Conservation (phyloP, 768 basidiomycete genomes). For the Strobilomyces dryophilus region DNA sequence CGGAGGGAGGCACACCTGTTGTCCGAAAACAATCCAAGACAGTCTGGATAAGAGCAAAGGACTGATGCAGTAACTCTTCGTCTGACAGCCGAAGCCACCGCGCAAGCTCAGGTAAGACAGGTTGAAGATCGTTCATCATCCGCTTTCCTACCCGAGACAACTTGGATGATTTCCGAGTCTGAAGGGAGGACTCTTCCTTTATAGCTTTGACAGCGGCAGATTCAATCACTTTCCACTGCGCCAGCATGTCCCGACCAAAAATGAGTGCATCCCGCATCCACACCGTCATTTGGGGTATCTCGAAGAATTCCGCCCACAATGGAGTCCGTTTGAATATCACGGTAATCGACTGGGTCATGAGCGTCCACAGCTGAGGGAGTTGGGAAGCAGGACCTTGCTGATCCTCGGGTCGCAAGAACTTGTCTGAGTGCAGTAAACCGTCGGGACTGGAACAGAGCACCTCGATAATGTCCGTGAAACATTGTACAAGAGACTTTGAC, state of each 20-base stretch:
- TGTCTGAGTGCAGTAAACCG: slow-evolving; percentile 59
- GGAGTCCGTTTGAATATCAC: slow-evolving; percentile 85
- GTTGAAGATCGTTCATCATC: slow-evolving; percentile 77
- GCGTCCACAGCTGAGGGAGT: slow-evolving; percentile 72
- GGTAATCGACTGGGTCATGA: slow-evolving; percentile 75
- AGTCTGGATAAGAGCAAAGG: slow-evolving; percentile 76
- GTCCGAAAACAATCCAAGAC: slow-evolving; percentile 75
- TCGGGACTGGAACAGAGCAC: slow-evolving; percentile 71
- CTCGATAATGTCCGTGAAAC: slow-evolving; percentile 90
- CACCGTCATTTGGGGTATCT: slow-evolving; percentile 78
- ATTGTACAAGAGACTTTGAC: slow-evolving; percentile 88
- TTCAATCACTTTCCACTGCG: slow-evolving; percentile 78
- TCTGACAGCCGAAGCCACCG: slow-evolving; percentile 93
- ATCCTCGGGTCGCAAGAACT: slow-evolving; percentile 46
- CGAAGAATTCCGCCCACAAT: slow-evolving; percentile 76
- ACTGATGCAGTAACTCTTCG: slow-evolving; percentile 85
- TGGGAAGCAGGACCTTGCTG: slow-evolving; percentile 44
- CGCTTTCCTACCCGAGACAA: slow-evolving; percentile 59
- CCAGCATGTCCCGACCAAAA: slow-evolving; percentile 83
- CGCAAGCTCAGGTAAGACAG: slow-evolving; percentile 72
- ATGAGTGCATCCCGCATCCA: slow-evolving; percentile 99
- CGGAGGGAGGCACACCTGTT: slow-evolving; percentile 50
- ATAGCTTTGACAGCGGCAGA: slow-evolving; percentile 38
- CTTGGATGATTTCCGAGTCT: slow-evolving; percentile 36
- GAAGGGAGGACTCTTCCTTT: slow-evolving; percentile 17